Conservation (phyloP, 176 grass and related monocot species). For the Metroxylon sagu region DNA sequence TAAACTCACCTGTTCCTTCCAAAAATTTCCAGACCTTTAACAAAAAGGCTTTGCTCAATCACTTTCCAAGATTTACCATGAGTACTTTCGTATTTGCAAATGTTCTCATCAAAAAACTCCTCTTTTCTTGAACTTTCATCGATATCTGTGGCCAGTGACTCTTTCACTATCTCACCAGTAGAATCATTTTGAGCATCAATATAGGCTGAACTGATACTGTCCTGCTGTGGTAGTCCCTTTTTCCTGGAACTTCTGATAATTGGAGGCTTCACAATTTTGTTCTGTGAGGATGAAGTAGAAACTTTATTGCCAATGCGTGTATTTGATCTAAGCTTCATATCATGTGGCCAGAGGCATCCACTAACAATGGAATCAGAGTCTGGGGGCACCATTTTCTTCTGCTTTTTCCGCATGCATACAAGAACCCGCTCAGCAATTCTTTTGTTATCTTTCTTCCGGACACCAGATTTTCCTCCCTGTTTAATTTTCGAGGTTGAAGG, state of each 20-base stretch:
- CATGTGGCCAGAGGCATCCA: slow-evolving; percentile 43
- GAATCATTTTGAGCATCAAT: slow-evolving; percentile 46
- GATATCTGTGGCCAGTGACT: slow-evolving; percentile 36
- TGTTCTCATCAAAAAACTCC: slow-evolving; percentile 68
- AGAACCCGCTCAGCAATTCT: slow-evolving; percentile 73
- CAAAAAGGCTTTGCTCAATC: slow-evolving; percentile 83
- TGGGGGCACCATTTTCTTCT: slow-evolving; percentile 42
- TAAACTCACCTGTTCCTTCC: slow-evolving; percentile 66
- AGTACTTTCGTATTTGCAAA: slow-evolving; percentile 42
- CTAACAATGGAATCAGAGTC: slow-evolving; percentile 63
- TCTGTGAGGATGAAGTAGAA: slow-evolving; percentile 36
- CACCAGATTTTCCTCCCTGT: slow-evolving; percentile 44
- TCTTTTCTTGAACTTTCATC: slow-evolving; percentile 56
- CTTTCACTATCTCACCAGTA: slow-evolving; percentile 35
- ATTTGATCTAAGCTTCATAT: slow-evolving; percentile 67
- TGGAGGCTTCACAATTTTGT: slow-evolving; percentile 31
- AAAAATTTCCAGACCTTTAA: slow-evolving; percentile 94
- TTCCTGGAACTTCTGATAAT: slow-evolving; percentile 49
- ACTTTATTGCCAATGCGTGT: slow-evolving; percentile 50
- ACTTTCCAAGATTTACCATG: slow-evolving; percentile 53
- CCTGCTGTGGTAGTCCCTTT: slow-evolving; percentile 31
- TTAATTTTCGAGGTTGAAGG: slow-evolving; percentile 43
- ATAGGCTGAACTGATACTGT: slow-evolving; percentile 29
- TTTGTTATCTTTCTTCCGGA: slow-evolving; percentile 65
- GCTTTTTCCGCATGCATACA: slow-evolving; percentile 65